Percentiles rank a stretch among this genome's conserved stretches.
phyloP scores from a whole-genome alignment of 495 filamentous ascomycete species.

The Geoglossum glabrum region DNA sequence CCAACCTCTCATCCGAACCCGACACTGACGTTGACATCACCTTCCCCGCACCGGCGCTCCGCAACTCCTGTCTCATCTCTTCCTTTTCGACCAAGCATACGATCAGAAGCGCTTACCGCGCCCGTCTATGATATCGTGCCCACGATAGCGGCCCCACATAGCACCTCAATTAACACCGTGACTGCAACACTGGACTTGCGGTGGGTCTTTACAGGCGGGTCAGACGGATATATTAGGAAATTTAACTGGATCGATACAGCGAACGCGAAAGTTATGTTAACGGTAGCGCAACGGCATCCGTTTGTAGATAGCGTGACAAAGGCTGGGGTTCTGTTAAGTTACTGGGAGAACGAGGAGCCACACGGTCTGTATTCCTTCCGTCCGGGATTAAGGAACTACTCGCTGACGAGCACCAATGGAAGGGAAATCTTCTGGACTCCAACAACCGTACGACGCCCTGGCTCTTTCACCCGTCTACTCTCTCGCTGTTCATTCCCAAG shows the following conservation, averaged over 20 bases:
- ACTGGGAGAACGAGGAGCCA: constrained; percentile 75
- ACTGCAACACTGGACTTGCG: constrained; percentile 85
- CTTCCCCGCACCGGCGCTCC: constrained; percentile 23
- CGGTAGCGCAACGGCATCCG: constrained; percentile 87
- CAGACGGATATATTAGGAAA: constrained; percentile 85
- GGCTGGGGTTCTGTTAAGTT: constrained; percentile 77
- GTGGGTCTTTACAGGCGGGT: constrained; percentile 85
- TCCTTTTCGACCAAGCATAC: constrained; percentile 41
- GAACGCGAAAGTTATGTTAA: constrained; percentile 84
- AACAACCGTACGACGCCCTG: constrained; percentile 25
- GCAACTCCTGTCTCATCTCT: constrained; percentile 20
- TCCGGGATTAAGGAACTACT: constrained; percentile 1
- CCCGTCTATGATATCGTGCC: constrained; percentile 85
- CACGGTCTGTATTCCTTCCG: constrained; percentile 10
- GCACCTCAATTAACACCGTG: constrained; percentile 86
- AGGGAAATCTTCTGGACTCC: constrained; percentile 16
- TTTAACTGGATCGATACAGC: constrained; percentile 91
- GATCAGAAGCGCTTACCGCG: constrained; percentile 68
- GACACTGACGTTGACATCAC: constrained; percentile 20
- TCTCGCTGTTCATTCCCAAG: constrained; percentile 72
- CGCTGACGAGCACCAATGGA: constrained; percentile 9
- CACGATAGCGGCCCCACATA: constrained; percentile 87
- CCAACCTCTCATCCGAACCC: constrained; percentile 22
- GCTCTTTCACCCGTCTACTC: constrained; percentile 78
- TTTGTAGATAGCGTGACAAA: constrained; percentile 96